Base-by-base conservation (phyloP, 208 protist species). In the Strigomonas culicis region DNA sequence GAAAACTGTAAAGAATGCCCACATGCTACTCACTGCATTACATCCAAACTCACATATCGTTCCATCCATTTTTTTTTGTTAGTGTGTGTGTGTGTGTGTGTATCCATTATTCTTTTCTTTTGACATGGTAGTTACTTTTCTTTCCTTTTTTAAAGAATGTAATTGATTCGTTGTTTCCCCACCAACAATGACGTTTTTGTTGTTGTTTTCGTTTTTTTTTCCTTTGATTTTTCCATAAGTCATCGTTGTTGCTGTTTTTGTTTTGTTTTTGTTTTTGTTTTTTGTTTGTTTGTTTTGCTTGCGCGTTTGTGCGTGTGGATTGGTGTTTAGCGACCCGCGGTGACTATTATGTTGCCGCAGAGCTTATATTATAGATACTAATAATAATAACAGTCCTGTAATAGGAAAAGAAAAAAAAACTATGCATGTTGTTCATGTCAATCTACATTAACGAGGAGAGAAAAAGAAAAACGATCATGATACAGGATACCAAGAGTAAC, bases 351-450 rank as follows among this genome's bases (percentile, higher is more conserved):
- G 13, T n/a, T n/a, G n/a, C n/a, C n/a, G n/a, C n/a, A 47, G 13
- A 13, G 15, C 41, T 19, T 21, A 47, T 47, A 47, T 21, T 47
- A 47, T 21, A 21, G 13, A 47, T 47, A 47, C 13, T 47, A 47
- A 47, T 47, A 47, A 47, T 47, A 47, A 47, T 47, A 47, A 47
- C 19, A 47, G 19, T 47, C n/a, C n/a, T n/a, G n/a, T n/a, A n/a
- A n/a, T n/a, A n/a, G n/a, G n/a, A n/a, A n/a, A n/a, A n/a, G n/a
- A n/a, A n/a, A n/a, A n/a, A n/a, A n/a, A n/a, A n/a, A n/a, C n/a
- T n/a, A n/a, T n/a, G n/a, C n/a, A n/a, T n/a, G n/a, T n/a, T n/a
- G n/a, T n/a, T n/a, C n/a, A n/a, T n/a, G n/a, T n/a, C n/a, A n/a
- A 47, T 30, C 49, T 50, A 28, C 41, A 49, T 47, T 3, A 34